Conservation (phyloP, 2,329 filamentous ascomycete genomes). For the Trichoderma arundinaceum region DNA sequence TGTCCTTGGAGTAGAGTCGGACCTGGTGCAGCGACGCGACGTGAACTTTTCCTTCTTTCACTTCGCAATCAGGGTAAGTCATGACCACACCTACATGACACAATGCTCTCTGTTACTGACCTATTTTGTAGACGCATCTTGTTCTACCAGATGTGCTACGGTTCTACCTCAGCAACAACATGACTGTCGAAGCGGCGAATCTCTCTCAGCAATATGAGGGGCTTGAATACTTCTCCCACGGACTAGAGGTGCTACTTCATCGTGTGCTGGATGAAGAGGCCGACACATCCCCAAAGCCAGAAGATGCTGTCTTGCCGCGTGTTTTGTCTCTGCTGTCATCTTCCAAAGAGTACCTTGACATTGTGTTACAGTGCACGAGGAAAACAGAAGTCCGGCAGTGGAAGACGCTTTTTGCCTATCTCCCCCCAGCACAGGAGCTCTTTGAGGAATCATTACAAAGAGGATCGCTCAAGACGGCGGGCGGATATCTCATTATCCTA, state of each 20-base stretch:
- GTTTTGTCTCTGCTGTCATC: conserved; percentile 70
- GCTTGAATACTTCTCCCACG: conserved; percentile 90
- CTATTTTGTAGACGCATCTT: conserved; percentile 73
- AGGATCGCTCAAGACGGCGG: conserved; percentile 89
- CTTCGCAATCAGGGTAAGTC: conserved; percentile 80
- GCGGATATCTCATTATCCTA: conserved; percentile 92
- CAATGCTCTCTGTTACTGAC: background rate
- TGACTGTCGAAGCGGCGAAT: conserved; percentile 78
- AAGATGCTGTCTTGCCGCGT: conserved; percentile 67
- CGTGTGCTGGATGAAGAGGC: conserved; percentile 95
- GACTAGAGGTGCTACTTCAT: conserved; percentile 88
- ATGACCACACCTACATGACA: background rate
- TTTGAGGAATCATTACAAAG: conserved; percentile 91
- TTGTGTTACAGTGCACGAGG: conserved; percentile 93
- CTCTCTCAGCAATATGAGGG: conserved; percentile 85
- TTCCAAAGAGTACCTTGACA: conserved; percentile 87
- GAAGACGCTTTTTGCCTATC: conserved; percentile 88
- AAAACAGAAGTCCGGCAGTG: conserved; percentile 96
- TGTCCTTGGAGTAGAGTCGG: conserved; percentile 86
- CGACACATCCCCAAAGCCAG: conserved; percentile 68
- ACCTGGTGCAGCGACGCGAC: conserved; percentile 90
- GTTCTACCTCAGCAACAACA: conserved; percentile 75
- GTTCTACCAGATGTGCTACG: conserved; percentile 89
- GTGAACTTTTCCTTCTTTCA: conserved; percentile 89
- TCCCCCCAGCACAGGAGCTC: conserved; percentile 87